These are phyloP conservation scores for Avena insularis DNA, from an alignment of 176 grass and related monocot genomes.

Conservation along the genomic window DNA sequence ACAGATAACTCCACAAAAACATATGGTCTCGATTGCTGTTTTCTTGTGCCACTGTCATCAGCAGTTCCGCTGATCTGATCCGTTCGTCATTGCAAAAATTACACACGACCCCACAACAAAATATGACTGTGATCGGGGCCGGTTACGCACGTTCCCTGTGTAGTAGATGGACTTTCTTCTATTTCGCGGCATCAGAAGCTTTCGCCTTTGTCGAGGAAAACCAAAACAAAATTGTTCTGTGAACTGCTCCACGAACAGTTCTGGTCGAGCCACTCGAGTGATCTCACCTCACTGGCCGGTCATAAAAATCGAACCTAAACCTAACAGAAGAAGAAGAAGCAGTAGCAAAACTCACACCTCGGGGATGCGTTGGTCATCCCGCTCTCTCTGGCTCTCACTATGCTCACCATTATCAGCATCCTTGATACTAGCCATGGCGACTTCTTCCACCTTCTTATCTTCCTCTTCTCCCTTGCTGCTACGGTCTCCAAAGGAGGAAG, in stretches of 20 bases:
- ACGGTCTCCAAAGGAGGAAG: slow-evolving; percentile 73
- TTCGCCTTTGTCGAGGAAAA: slow-evolving; percentile 31
- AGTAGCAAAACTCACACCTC: slow-evolving; percentile 56
- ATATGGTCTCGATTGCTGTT: slow-evolving; percentile 3
- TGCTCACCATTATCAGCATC: slow-evolving; percentile 47
- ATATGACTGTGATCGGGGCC: slow-evolving; percentile 21
- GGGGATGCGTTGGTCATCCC: slow-evolving; percentile 43
- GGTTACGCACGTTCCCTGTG: slow-evolving; percentile 37
- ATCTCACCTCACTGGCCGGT: neutral
- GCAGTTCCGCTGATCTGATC: neutral
- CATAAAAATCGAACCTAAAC: slow-evolving; percentile 32
- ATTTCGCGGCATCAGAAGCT: slow-evolving; percentile 29
- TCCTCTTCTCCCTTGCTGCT: slow-evolving; percentile 35
- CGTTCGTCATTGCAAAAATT: slow-evolving; percentile 36
- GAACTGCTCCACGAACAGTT: slow-evolving; percentile 23
- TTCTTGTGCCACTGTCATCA: neutral
- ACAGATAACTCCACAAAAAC: slow-evolving; percentile 25
- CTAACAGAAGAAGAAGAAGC: slow-evolving; percentile 18
- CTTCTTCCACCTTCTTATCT: slow-evolving; percentile 43
- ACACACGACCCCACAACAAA: slow-evolving; percentile 41
- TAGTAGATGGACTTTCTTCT: slow-evolving; percentile 35
- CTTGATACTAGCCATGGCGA: slow-evolving; percentile 43
- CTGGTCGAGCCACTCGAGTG: neutral
- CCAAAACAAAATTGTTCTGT: slow-evolving; percentile 52
- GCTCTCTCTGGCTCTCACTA: slow-evolving; percentile 55